phyloP scores from a whole-genome alignment of 768 basidiomycete species.

The Xanthoconium stramineum region DNA sequence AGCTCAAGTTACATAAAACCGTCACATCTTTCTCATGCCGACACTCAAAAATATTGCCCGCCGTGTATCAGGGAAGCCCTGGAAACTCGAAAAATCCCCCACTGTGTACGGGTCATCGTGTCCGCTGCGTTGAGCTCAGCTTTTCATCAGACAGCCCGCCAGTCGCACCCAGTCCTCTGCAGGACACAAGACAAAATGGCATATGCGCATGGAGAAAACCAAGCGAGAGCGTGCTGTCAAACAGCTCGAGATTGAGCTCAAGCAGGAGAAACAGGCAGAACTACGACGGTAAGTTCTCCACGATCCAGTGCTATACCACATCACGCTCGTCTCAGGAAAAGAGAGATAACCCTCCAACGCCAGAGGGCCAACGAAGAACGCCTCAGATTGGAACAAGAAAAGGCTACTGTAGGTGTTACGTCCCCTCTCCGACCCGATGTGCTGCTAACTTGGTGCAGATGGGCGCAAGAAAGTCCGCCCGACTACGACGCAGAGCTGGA shows the following conservation, averaged over 20 bases:
- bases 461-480: conserved; percentile 74
- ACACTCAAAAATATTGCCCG: conserved; percentile 43
- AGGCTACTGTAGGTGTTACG: conserved; percentile 19
- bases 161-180: conserved; percentile 69
- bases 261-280: conserved; percentile 73
- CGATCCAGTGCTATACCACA: neutral
- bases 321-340: conserved; percentile 42
- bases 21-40: conserved; percentile 18
- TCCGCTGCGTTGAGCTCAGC: neutral
- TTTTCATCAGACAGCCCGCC: conserved; percentile 5
- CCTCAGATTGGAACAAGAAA: conserved; percentile 46
- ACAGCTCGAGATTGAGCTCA: conserved; percentile 68
- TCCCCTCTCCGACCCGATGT: neutral
- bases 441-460: conserved; percentile 45
- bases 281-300: conserved; percentile 45
- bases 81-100: conserved; percentile 53
- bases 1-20: conserved; percentile 26
- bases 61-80: conserved; percentile 66
- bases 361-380: conserved; percentile 73
- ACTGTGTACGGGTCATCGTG: conserved; percentile 41
- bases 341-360: conserved; percentile 66
- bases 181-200: conserved; percentile 69
- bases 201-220: conserved; percentile 65
- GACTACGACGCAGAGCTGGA: conserved; percentile 69
- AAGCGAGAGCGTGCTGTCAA: conserved; percentile 67